These are phyloP conservation scores for Vigna angularis DNA, from an alignment of 306 rosid species.

Conservation along the genomic window DNA sequence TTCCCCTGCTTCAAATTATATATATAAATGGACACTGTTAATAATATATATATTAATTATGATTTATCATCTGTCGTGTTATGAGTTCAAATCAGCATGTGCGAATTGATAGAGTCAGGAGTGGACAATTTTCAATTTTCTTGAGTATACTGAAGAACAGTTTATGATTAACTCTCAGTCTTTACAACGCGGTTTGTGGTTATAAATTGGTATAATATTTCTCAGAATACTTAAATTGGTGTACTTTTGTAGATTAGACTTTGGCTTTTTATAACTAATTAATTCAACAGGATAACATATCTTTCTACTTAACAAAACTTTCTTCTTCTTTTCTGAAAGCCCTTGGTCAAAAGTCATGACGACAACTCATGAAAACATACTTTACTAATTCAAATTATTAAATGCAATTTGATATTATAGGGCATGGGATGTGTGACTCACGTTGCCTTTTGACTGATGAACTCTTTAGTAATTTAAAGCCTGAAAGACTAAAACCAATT, in stretches of 20 bases:
- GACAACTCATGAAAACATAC: background rate
- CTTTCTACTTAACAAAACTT: no score
- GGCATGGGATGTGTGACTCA: slow-evolving; percentile 18
- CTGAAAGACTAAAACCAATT: background rate
- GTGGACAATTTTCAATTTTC: background rate
- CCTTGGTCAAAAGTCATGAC: slow-evolving; percentile 39
- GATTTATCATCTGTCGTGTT: background rate
- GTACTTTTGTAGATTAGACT: background rate
- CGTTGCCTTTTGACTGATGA: slow-evolving; percentile 31
- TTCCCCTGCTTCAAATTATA: slow-evolving; percentile 6
- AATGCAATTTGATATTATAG: slow-evolving; percentile 4
- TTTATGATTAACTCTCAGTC: background rate
- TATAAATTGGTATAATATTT: background rate
- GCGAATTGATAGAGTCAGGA: slow-evolving; percentile 22
- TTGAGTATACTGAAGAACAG: background rate
- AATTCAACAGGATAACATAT: background rate
- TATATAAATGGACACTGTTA: background rate
- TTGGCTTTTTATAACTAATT: background rate
- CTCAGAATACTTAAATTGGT: background rate
- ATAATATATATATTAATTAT: background rate
- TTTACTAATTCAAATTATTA: background rate
- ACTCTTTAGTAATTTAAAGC: slow-evolving; percentile 13
- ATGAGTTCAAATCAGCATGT: slow-evolving; percentile 26
- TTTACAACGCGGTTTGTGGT: slow-evolving; percentile 39
- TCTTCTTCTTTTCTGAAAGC: slow-evolving; percentile 1